phyloP scores from a whole-genome alignment of 495 filamentous ascomycete genomes.

The Podospora fimiseda region DNA sequence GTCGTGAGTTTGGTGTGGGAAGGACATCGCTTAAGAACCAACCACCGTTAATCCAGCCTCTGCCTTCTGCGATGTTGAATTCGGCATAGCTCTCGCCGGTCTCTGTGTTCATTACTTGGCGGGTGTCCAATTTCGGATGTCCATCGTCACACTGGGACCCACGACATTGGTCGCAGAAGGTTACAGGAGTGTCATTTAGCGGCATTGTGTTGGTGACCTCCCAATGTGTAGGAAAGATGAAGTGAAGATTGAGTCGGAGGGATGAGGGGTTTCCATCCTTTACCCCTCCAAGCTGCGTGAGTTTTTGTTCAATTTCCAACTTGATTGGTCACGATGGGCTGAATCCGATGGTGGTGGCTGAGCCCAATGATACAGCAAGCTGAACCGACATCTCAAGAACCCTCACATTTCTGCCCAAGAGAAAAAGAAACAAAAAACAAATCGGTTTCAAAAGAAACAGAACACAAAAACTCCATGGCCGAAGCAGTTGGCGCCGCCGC shows the following conservation, averaged over 20 bases:
- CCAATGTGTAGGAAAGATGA: not conserved
- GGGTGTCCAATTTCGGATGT: not conserved
- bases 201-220: not conserved
- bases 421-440: too few species aligned
- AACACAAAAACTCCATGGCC: not conserved
- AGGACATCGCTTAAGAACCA: not conserved
- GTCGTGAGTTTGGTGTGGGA: not conserved
- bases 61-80: not conserved
- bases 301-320: too few species aligned
- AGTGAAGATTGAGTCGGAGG: not conserved
- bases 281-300: too few species aligned
- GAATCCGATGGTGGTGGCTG: too few species aligned
- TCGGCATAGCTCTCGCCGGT: not conserved
- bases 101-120: not conserved
- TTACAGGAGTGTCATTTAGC: not conserved
- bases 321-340: too few species aligned
- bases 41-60: not conserved
- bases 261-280: too few species aligned
- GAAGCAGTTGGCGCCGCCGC: not conserved
- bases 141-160: not conserved
- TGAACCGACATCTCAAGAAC: too few species aligned
- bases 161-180: not conserved
- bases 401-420: too few species aligned
- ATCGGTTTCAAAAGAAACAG: too few species aligned
- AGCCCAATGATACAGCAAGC: too few species aligned